Percentiles rank a stretch among this genome's conserved stretches.
Evolutionary conservation across 2,329 filamentous ascomycete genomes (phyloP).

Genomic region (Phoma herbarum): DNA sequence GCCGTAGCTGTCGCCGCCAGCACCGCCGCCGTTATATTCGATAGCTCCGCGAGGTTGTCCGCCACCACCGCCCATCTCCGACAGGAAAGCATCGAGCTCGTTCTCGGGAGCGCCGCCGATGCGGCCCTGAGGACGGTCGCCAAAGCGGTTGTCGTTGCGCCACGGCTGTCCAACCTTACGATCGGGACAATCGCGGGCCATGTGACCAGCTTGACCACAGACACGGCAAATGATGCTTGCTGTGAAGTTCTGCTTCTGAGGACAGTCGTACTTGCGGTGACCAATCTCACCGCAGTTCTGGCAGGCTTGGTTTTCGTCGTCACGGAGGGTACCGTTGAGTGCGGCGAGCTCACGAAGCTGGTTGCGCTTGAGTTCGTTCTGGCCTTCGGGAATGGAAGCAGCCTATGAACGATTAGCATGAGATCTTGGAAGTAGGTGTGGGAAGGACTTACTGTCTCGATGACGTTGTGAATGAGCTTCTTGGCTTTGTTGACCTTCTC

Average conservation of each 20-base stretch:
- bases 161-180: slow-evolving; percentile 88
- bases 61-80: slow-evolving; percentile 83
- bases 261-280: slow-evolving; percentile 98
- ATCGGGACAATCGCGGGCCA: slow-evolving; percentile 97
- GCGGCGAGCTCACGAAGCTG: slow-evolving; percentile 97
- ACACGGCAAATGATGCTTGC: slow-evolving; percentile 98
- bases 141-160: slow-evolving; percentile 76
- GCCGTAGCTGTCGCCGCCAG: slow-evolving; percentile 60
- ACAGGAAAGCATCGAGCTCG: slow-evolving; percentile 99
- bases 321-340: slow-evolving; percentile 97
- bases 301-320: slow-evolving; percentile 98
- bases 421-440: neutral
- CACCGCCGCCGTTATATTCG: slow-evolving; percentile 54
- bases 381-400: slow-evolving; percentile 96
- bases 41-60: slow-evolving; percentile 77
- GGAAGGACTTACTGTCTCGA: slow-evolving; percentile 83
- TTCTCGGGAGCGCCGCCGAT: slow-evolving; percentile 83
- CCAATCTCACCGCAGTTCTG: slow-evolving; percentile 99
- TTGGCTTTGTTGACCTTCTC: slow-evolving; percentile 99
- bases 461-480: slow-evolving; percentile 97
- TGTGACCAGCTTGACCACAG: slow-evolving; percentile 96
- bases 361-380: slow-evolving; percentile 98
- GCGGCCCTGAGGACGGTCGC: slow-evolving; percentile 64
- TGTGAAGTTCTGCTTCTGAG: slow-evolving; percentile 97
- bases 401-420: slow-evolving; percentile 68